Evolutionary conservation across 441 rosid species (phyloP), one percentile per base, ranked within the genome.

Genomic region (Erodium moschatum): DNA sequence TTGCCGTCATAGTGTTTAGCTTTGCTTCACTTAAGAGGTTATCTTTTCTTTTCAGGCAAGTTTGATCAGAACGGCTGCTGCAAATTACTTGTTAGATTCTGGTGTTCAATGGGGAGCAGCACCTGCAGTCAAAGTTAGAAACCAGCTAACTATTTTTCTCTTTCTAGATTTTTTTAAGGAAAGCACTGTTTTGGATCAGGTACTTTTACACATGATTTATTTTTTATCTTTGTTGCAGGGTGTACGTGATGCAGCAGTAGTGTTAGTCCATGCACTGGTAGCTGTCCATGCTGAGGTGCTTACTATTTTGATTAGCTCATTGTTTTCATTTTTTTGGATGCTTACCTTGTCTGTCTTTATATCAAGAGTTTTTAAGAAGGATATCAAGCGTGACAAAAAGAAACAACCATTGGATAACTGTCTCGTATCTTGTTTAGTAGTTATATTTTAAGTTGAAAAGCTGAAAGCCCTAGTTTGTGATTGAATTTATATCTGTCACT

Each of bases 71-170:
- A 80, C 88, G 77, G 92, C 97, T 66, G 96, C 91, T 68, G 80
- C 79, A 40, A 82, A 81, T 76, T 90, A 87, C 81, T 82, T 90
- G 79, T 78, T 93, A 73, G 89, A 89, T 75, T 85, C 98, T 70
- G 96, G 98, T 75, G 75, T 90, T 44, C 97, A 89, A 33, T 90
- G 98, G 98, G 97, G 98, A 85, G 78, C 97, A 13, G 89, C 93
- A 6, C 89, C 97, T 77, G 81, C 85, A 68, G 97, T 93, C 64
- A 91, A 89, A 81, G 98, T 93, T 76, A 82, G 84, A 64, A 73
- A 60, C 48, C 62, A 38, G 2, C 61, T 54, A 66, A 31, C 3
- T 71, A 16, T 31, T 4, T 24, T 6, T 60, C 20, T 67, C 33
- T 61, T 8, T 10, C 21, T 35, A 4, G 16, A 38, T 70, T 20